These are phyloP conservation scores for Penicillium sp. DNA, from an alignment of 2,329 filamentous ascomycete species.

Conservation along the genomic window DNA sequence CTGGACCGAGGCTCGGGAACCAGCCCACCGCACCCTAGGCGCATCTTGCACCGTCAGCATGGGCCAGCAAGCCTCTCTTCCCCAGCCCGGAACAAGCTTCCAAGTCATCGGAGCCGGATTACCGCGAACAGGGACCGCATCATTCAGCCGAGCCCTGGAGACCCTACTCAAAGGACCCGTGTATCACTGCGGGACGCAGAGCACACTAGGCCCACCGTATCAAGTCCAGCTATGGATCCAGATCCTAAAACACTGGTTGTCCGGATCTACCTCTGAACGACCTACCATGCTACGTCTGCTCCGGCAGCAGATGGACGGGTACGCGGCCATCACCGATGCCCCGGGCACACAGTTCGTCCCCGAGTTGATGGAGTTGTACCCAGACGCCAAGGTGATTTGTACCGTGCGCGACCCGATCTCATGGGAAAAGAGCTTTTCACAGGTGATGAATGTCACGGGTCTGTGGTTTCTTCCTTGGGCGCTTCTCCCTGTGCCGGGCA, in stretches of 20 bases:
- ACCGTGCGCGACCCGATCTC: slow-evolving; percentile 25
- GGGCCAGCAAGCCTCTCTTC: slow-evolving; percentile 19
- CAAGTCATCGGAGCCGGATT: slow-evolving; percentile 28
- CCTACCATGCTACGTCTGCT: slow-evolving; percentile 11
- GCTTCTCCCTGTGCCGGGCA: slow-evolving; percentile 23
- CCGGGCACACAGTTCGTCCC: slow-evolving; percentile 42
- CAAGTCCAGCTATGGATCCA: slow-evolving; percentile 24
- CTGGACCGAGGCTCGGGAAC: background rate
- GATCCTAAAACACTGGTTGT: slow-evolving; percentile 17
- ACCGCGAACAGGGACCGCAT: slow-evolving; percentile 49
- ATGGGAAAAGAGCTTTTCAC: slow-evolving; percentile 24
- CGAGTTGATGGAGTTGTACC: slow-evolving; percentile 48
- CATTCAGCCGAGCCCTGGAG: slow-evolving; percentile 46
- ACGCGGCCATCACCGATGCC: slow-evolving; percentile 45
- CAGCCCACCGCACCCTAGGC: background rate
- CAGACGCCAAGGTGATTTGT: slow-evolving; percentile 47
- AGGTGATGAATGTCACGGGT: slow-evolving; percentile 11
- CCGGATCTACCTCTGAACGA: background rate
- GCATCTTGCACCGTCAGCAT: slow-evolving; percentile 6
- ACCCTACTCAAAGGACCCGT: slow-evolving; percentile 48
- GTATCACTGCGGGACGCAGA: slow-evolving; percentile 48
- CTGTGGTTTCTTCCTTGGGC: slow-evolving; percentile 19
- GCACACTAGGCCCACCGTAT: slow-evolving; percentile 15
- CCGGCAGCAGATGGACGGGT: slow-evolving; percentile 33
- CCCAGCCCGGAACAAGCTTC: slow-evolving; percentile 15